Percentiles rank a stretch among this genome's conserved stretches.
Evolutionary conservation across 2,329 filamentous ascomycete genomes (phyloP).

Genomic region (Didymella pomorum): DNA sequence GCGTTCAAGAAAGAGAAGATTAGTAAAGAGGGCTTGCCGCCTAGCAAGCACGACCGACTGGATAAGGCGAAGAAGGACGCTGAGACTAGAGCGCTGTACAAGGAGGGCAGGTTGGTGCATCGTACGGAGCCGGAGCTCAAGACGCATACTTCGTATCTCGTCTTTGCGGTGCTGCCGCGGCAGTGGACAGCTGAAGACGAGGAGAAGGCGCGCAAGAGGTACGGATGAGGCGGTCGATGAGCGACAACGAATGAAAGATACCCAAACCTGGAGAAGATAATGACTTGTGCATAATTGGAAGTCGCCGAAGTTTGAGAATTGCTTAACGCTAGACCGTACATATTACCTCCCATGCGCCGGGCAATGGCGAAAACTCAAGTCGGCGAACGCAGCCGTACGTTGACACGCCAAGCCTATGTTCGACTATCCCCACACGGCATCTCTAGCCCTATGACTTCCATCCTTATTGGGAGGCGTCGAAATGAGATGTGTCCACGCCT

Average conservation of each 20-base stretch:
- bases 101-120: slow-evolving; percentile 80
- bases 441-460: slow-evolving; percentile 53
- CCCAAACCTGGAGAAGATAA: neutral
- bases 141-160: slow-evolving; percentile 95
- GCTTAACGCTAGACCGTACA: neutral
- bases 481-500: slow-evolving; percentile 72
- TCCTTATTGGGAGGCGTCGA: slow-evolving; percentile 53
- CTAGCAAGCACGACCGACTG: slow-evolving; percentile 43
- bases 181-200: slow-evolving; percentile 89
- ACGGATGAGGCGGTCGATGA: neutral
- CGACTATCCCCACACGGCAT: slow-evolving; percentile 55
- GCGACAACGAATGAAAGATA: neutral
- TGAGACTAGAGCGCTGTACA: slow-evolving; percentile 60
- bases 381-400: neutral
- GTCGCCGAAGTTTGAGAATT: neutral
- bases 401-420: neutral
- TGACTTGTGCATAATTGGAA: no score
- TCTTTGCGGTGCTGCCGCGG: slow-evolving; percentile 88
- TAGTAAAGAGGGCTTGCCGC: slow-evolving; percentile 29
- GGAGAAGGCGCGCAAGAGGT: slow-evolving; percentile 63
- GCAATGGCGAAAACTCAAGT: neutral
- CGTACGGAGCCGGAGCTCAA: slow-evolving; percentile 88
- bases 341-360: neutral
- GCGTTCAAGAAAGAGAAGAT: slow-evolving; percentile 3
- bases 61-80: slow-evolving; percentile 39